These are phyloP conservation scores for Starmerella sirachaensis DNA, from an alignment of 805 yeast genomes.

Conservation along the genomic window DNA sequence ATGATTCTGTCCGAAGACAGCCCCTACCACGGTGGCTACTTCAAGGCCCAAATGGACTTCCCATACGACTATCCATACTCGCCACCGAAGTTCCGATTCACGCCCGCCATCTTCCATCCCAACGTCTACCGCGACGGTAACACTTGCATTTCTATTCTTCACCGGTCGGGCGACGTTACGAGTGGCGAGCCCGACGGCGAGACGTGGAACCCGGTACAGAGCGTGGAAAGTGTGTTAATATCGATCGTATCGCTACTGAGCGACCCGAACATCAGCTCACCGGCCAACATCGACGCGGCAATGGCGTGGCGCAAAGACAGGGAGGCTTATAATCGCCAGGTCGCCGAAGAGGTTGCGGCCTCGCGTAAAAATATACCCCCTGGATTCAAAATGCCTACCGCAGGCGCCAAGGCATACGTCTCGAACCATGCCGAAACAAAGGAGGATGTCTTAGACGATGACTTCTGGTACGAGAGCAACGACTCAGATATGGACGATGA, in stretches of 20 bases:
- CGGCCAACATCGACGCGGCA: slow-evolving; percentile 94
- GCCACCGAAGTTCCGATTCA: slow-evolving; percentile 87
- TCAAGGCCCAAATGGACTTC: slow-evolving; percentile 85
- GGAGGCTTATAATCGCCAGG: slow-evolving; percentile 61
- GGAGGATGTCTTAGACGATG: slow-evolving; percentile 59
- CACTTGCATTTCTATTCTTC: slow-evolving; percentile 83
- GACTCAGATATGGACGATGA: slow-evolving; percentile 46
- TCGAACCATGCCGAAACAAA: slow-evolving; percentile 27
- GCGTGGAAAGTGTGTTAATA: slow-evolving; percentile 80
- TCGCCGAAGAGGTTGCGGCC: slow-evolving; percentile 55
- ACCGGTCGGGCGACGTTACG: slow-evolving; percentile 81
- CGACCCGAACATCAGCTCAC: slow-evolving; percentile 86
- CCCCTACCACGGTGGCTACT: slow-evolving; percentile 85
- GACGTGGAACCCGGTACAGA: slow-evolving; percentile 68
- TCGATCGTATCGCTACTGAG: slow-evolving; percentile 82
- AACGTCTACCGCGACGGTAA: slow-evolving; percentile 90
- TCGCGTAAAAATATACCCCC: slow-evolving; percentile 78
- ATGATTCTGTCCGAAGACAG: slow-evolving; percentile 86
- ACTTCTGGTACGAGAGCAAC: slow-evolving; percentile 72
- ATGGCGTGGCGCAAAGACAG: slow-evolving; percentile 77
- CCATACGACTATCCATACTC: slow-evolving; percentile 83
- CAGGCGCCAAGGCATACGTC: slow-evolving; percentile 43
- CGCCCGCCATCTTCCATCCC: slow-evolving; percentile 90
- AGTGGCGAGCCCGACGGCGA: slow-evolving; percentile 87
- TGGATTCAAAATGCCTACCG: slow-evolving; percentile 71